A percentile compares a stretch with the other conserved stretches of the same genome.
Evolutionary conservation across 345 rosid genomes (phyloP).

Genomic region (Eutrema heterophyllum): DNA sequence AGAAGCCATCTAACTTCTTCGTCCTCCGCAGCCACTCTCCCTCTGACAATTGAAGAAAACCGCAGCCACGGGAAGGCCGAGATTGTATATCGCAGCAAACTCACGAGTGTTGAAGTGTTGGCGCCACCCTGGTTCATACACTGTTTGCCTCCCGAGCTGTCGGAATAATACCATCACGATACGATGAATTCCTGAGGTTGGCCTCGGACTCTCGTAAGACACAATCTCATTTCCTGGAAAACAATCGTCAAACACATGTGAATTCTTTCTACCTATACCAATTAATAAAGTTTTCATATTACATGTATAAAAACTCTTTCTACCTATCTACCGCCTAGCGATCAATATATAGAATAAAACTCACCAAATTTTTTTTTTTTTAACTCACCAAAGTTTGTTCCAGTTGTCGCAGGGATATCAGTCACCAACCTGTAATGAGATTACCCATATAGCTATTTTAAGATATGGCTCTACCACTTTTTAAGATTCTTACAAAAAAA

Average conservation of each 20-base stretch:
- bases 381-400: constrained; percentile 34
- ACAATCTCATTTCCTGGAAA: constrained; percentile 68
- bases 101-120: constrained; percentile 76
- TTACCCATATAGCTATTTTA: neutral
- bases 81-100: constrained; percentile 86
- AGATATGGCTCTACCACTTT: neutral
- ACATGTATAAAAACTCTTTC: no score
- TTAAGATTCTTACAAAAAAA: no score
- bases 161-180: constrained; percentile 59
- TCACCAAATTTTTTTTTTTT: constrained; percentile 16
- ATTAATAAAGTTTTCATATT: no score
- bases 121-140: constrained; percentile 91
- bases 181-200: constrained; percentile 71
- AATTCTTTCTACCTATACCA: neutral
- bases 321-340: neutral
- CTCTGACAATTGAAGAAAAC: constrained; percentile 81
- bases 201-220: constrained; percentile 73
- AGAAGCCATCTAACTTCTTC: constrained; percentile 32
- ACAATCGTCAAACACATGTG: neutral
- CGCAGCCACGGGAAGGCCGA: constrained; percentile 74
- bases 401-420: constrained; percentile 38
- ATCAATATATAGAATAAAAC: constrained; percentile 6
- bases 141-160: constrained; percentile 81
- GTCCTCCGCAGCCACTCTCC: constrained; percentile 71
- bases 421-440: constrained; percentile 32